Conservation (phyloP, 768 basidiomycete species). For the Lentinula lateritia region DNA sequence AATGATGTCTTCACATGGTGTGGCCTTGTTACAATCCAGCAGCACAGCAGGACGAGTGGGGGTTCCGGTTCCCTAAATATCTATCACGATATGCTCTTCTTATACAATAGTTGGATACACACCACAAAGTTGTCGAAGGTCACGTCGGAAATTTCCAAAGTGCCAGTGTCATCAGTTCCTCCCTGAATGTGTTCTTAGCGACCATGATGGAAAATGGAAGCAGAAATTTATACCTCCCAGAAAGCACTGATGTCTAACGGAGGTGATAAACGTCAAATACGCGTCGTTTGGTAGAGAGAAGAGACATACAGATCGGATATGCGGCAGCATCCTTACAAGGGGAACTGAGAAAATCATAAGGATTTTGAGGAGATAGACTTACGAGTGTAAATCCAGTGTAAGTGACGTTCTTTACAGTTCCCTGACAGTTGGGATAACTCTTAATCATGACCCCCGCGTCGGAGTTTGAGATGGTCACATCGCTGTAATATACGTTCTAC, state of each 20-base stretch:
- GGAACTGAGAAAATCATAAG: not conserved
- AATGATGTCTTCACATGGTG: slow-evolving; percentile 14
- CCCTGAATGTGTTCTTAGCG: not conserved
- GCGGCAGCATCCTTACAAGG: not conserved
- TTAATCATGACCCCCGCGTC: slow-evolving; percentile 20
- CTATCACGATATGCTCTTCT: not conserved
- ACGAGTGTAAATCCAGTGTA: slow-evolving; percentile 14
- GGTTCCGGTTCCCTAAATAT: slow-evolving; percentile 14
- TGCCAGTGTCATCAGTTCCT: slow-evolving; percentile 9
- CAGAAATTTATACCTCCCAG: slow-evolving; percentile 3
- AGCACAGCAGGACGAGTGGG: slow-evolving; percentile 16
- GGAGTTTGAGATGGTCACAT: slow-evolving; percentile 17
- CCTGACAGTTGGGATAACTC: slow-evolving; percentile 16
- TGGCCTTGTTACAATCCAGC: slow-evolving; percentile 17
- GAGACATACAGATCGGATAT: slow-evolving; percentile 9
- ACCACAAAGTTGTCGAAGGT: slow-evolving; percentile 10
- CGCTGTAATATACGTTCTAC: slow-evolving; percentile 15
- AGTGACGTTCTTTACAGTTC: slow-evolving; percentile 17
- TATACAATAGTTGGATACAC: not conserved
- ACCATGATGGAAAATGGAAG: not conserved
- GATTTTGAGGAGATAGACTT: not conserved
- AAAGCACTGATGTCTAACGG: slow-evolving; percentile 13
- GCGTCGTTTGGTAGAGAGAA: not conserved
- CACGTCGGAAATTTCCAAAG: slow-evolving; percentile 11
- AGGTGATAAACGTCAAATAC: not conserved